Percentiles rank a stretch among this genome's conserved stretches.
phyloP scores from a whole-genome alignment of 225 moss, liverwort and hornwort genomes.

The Neckera pumila region DNA sequence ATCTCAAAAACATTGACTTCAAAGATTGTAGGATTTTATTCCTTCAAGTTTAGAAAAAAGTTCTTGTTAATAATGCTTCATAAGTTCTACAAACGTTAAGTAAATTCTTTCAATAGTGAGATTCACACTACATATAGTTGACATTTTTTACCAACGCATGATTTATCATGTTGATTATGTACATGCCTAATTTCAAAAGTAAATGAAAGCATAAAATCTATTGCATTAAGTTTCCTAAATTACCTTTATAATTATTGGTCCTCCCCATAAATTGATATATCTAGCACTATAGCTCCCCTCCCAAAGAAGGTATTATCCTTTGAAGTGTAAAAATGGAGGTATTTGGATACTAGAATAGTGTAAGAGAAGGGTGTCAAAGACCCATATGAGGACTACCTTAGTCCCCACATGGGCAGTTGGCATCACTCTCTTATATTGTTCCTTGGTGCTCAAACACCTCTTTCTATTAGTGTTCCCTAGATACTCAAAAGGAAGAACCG shows the following conservation, averaged over 20 bases:
- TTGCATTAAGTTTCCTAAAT: neutral
- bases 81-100: neutral
- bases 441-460: neutral
- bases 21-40: neutral
- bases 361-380: neutral
- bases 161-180: neutral
- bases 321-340: neutral
- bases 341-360: neutral
- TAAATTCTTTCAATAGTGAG: neutral
- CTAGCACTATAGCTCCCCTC: neutral
- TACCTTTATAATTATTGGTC: too few species aligned
- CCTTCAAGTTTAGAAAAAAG: neutral
- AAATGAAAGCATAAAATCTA: neutral
- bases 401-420: rapidly evolving
- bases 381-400: rapidly evolving
- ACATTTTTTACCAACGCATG: rapidly evolving
- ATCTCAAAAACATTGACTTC: neutral
- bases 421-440: neutral
- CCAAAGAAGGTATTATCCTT: rapidly evolving
- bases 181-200: neutral
- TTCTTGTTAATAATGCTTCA: too few species aligned
- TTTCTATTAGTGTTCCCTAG: neutral
- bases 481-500: neutral
- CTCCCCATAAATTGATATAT: rapidly evolving
- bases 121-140: too few species aligned